A percentile compares a stretch with the other conserved stretches of the same genome.
Conservation (phyloP, 2,329 filamentous ascomycete genomes). For the Thelonectria blattea region DNA sequence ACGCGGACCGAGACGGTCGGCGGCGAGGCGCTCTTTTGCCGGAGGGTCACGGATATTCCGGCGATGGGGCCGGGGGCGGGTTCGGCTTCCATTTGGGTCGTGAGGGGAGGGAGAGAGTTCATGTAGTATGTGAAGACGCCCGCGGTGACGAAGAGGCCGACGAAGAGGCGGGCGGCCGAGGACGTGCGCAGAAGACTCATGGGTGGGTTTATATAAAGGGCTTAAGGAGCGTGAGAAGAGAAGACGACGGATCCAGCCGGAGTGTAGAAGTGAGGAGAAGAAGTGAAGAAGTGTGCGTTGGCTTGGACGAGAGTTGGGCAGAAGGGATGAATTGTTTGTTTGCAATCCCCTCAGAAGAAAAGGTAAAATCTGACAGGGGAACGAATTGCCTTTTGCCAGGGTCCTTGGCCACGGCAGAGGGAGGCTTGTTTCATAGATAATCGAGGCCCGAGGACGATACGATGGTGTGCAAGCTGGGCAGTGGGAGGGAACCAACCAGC, state of each 20-base stretch:
- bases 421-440: neutral
- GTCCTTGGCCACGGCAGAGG: neutral
- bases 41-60: slow-evolving; percentile 43
- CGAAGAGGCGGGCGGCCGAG: slow-evolving; percentile 27
- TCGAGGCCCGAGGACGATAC: neutral
- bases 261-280: neutral
- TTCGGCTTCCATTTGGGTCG: slow-evolving; percentile 23
- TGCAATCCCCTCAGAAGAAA: neutral
- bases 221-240: neutral
- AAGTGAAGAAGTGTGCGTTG: neutral
- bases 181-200: slow-evolving; percentile 32
- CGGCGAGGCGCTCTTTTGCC: slow-evolving; percentile 44
- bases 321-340: neutral
- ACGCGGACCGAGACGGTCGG: slow-evolving; percentile 46
- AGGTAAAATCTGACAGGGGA: neutral
- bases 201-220: neutral
- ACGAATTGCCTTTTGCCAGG: neutral
- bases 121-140: slow-evolving; percentile 30
- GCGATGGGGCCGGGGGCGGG: slow-evolving; percentile 22
- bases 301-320: too few species aligned
- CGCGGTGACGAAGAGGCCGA: slow-evolving; percentile 30
- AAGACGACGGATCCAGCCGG: neutral
- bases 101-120: slow-evolving; percentile 18
- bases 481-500: slow-evolving; percentile 1
- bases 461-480: neutral